phyloP scores from a whole-genome alignment of 176 grass and related monocot species.

The Ampelocalamus luodianensis region DNA sequence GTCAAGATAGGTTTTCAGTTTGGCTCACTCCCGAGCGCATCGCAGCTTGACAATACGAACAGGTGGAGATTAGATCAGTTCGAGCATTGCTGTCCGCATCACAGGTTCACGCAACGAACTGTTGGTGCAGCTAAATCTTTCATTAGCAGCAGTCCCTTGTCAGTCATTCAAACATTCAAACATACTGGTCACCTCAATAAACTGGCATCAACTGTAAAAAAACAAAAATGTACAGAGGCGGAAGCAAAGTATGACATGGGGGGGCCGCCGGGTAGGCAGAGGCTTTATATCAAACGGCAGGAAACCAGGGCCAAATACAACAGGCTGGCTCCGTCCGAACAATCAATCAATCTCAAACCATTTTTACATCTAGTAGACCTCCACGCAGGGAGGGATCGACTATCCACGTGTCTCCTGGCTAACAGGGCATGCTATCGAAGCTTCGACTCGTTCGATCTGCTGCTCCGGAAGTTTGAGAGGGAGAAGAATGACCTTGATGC shows the following conservation, averaged over 20 bases:
- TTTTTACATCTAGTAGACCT: constrained; percentile 55
- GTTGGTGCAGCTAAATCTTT: background rate
- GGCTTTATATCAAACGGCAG: constrained; percentile 41
- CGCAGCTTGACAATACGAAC: background rate
- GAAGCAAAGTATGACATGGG: constrained; percentile 4
- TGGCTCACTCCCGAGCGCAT: background rate
- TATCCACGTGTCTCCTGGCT: constrained; percentile 36
- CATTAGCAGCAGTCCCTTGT: background rate
- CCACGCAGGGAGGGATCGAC: constrained; percentile 2
- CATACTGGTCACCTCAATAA: constrained; percentile 33
- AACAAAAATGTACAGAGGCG: constrained; percentile 45
- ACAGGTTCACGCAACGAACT: background rate
- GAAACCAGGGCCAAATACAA: constrained; percentile 47
- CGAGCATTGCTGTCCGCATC: background rate
- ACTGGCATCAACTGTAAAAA: constrained; percentile 16
- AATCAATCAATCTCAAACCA: constrained; percentile 64
- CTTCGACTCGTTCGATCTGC: constrained; percentile 86
- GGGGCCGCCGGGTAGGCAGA: background rate
- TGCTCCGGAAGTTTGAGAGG: constrained; percentile 98
- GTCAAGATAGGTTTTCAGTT: background rate
- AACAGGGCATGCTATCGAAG: constrained; percentile 64
- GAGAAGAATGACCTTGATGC: constrained; percentile 97
- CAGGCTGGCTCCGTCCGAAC: constrained; percentile 49
- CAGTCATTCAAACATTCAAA: constrained; percentile 16
- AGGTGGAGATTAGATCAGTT: background rate